Conservation (phyloP, 2,329 filamentous ascomycete genomes). For the Colletotrichum gloeosporioides region DNA sequence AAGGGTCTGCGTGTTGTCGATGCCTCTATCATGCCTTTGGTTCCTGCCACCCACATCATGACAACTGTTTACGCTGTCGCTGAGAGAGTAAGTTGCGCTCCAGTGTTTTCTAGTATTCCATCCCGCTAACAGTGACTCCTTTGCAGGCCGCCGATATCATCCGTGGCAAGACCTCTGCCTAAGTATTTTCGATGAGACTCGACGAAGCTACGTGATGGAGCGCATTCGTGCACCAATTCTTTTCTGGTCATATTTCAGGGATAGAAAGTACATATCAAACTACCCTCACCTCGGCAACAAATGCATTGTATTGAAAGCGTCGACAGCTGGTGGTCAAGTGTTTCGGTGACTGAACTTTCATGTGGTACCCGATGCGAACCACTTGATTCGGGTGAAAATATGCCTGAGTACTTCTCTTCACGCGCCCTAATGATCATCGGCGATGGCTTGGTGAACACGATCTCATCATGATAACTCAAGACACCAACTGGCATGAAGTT, state of each 20-base stretch:
- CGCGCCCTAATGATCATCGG: not conserved
- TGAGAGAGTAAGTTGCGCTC: slow-evolving; percentile 25
- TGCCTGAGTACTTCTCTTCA: not conserved
- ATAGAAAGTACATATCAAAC: not conserved
- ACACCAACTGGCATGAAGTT: not conserved
- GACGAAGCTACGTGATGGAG: not conserved
- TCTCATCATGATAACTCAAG: not conserved
- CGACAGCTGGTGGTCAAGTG: not conserved
- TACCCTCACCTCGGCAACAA: not conserved
- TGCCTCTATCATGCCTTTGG: slow-evolving; percentile 34
- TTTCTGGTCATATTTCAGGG: not conserved
- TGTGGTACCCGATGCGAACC: not conserved
- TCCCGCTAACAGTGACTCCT: not conserved
- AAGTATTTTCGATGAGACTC: not conserved
- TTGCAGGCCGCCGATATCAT: slow-evolving; percentile 10
- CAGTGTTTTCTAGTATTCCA: not conserved
- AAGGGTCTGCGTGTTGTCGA: slow-evolving; percentile 31
- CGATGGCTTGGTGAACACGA: not conserved
- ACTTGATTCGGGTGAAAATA: not conserved
- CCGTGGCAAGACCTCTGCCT: not conserved
- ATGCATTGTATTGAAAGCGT: not conserved
- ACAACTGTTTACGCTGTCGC: slow-evolving; percentile 42
- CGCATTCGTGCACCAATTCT: not conserved
- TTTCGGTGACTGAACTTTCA: not conserved
- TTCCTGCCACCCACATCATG: slow-evolving; percentile 33